Conservation (phyloP, 352 stramenopile species). For the Globisporangium cylindrosporum region DNA sequence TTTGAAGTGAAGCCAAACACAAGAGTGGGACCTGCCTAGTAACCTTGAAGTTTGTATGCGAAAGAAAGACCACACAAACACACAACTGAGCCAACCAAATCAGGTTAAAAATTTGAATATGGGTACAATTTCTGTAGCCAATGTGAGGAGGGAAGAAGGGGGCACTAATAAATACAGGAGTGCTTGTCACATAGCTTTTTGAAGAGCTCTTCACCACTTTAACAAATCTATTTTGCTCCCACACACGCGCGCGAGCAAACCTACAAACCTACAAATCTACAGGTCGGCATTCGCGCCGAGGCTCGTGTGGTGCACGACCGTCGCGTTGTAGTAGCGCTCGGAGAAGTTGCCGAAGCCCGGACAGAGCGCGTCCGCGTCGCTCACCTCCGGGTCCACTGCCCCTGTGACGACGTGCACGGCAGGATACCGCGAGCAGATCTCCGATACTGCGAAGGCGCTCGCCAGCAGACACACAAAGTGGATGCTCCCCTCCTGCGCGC, state of each 20-base stretch:
- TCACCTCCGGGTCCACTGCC: conserved; percentile 33
- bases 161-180: conserved; percentile 1
- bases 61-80: background rate
- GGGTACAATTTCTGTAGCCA: background rate
- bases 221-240: no score
- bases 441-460: conserved; percentile 19
- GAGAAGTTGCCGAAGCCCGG: conserved; percentile 36
- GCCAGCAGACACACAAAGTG: conserved; percentile 34
- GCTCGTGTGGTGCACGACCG: conserved; percentile 14
- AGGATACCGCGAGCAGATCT: conserved; percentile 28
- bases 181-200: background rate
- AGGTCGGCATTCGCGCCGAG: conserved; percentile 6
- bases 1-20: background rate
- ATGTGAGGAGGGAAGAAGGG: background rate
- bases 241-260: background rate
- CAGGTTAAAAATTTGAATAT: background rate
- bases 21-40: background rate
- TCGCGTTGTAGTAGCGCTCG: conserved; percentile 40
- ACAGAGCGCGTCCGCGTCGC: conserved; percentile 15
- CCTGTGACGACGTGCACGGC: conserved; percentile 23
- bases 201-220: no score
- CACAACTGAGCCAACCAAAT: background rate
- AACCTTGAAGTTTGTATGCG: background rate
- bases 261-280: background rate
- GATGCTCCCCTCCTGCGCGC: conserved; percentile 25